Conservation (phyloP, 2,329 filamentous ascomycete species). For the Hansfordia pulvinata region DNA sequence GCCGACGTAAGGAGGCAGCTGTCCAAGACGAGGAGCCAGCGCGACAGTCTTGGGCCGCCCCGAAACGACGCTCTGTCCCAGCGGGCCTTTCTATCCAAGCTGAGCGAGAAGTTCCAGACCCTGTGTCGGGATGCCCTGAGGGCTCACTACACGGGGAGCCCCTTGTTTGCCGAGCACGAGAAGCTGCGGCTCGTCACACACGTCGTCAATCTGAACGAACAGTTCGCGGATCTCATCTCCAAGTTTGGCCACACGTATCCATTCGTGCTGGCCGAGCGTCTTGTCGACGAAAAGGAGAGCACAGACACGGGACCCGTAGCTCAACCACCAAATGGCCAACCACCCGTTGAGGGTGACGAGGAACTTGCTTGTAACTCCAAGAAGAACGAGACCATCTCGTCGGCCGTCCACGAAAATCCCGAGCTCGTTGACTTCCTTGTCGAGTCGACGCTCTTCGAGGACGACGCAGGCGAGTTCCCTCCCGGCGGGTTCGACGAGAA, state of each 20-base stretch:
- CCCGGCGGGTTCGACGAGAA: constrained; percentile 6
- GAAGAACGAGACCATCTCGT: too few species aligned
- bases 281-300: too few species aligned
- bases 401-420: too few species aligned
- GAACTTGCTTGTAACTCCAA: too few species aligned
- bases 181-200: constrained; percentile 16
- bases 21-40: constrained; percentile 1
- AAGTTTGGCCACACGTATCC: constrained; percentile 13
- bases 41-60: constrained; percentile 11
- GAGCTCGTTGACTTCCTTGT: too few species aligned
- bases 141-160: constrained; percentile 10
- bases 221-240: constrained; percentile 9
- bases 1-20: constrained; percentile 9
- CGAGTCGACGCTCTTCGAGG: too few species aligned
- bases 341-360: too few species aligned
- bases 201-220: constrained; percentile 12
- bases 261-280: too few species aligned
- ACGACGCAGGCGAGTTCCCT: constrained; percentile 14
- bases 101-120: constrained; percentile 15
- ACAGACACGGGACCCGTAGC: too few species aligned
- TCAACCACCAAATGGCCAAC: too few species aligned
- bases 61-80: constrained; percentile 11
- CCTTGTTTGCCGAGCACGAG: constrained; percentile 7
- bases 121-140: constrained; percentile 10
- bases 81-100: constrained; percentile 12